Evolutionary conservation across 2,329 filamentous ascomycete species (phyloP).

Genomic region (Talaromyces sp.): DNA sequence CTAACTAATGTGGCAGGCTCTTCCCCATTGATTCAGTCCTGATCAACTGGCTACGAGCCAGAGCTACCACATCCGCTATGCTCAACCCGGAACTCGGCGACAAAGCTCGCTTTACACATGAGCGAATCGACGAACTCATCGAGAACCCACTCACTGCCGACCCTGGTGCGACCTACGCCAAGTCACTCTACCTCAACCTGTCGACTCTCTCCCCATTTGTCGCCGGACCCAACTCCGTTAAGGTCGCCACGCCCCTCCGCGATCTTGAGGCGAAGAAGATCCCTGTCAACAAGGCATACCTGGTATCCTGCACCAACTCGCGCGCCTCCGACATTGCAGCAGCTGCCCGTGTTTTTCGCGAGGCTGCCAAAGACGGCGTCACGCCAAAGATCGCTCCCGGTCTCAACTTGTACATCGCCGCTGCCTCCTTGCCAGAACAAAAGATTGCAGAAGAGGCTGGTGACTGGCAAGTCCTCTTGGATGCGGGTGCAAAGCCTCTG

Average conservation of each 20-base stretch:
- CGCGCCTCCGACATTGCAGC: conserved; percentile 73
- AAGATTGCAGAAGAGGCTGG: conserved; percentile 69
- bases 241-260: conserved; percentile 70
- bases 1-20: conserved; percentile 26
- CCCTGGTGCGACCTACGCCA: conserved; percentile 72
- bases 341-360: conserved; percentile 78
- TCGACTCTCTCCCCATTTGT: conserved; percentile 80
- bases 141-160: conserved; percentile 65
- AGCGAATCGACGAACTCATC: conserved; percentile 66
- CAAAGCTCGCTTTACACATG: conserved; percentile 62
- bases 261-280: conserved; percentile 72
- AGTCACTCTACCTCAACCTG: conserved; percentile 74
- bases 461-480: conserved; percentile 77
- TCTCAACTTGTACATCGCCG: conserved; percentile 84
- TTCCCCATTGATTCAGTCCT: conserved; percentile 77
- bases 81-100: conserved; percentile 45
- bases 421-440: conserved; percentile 76
- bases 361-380: conserved; percentile 62
- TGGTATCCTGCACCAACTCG: conserved; percentile 87
- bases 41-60: conserved; percentile 67
- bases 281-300: conserved; percentile 74
- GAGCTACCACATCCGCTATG: conserved; percentile 68
- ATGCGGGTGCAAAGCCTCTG: conserved; percentile 69
- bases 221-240: conserved; percentile 85
- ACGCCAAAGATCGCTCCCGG: conserved; percentile 66